Percentiles rank a stretch among this genome's conserved stretches.
phyloP scores from a whole-genome alignment of 805 yeast species.

The Wickerhamomyces xylosicus region DNA sequence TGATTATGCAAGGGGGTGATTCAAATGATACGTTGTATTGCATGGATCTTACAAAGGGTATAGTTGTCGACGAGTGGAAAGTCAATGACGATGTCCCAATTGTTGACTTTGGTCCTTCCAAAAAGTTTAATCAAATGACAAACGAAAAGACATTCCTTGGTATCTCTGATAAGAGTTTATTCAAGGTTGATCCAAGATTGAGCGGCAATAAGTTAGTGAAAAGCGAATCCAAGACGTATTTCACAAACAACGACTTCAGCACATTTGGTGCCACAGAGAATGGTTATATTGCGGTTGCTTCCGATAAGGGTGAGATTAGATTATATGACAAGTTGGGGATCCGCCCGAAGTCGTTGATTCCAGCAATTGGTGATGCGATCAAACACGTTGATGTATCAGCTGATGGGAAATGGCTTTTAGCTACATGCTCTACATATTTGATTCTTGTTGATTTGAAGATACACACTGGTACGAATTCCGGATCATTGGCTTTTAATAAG shows the following conservation, averaged over 20 bases:
- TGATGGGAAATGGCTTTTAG: conserved; percentile 75
- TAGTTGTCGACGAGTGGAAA: conserved; percentile 81
- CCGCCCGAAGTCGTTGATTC: conserved; percentile 68
- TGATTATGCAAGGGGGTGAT: conserved; percentile 53
- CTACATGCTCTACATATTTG: conserved; percentile 67
- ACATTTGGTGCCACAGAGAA: conserved; percentile 49
- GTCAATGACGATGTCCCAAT: conserved; percentile 38
- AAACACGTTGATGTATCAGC: conserved; percentile 60
- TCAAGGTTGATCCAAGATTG: conserved; percentile 75
- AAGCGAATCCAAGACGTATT: conserved; percentile 42
- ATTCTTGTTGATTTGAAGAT: conserved; percentile 59
- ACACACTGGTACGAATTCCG: conserved; percentile 49
- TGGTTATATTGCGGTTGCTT: conserved; percentile 72
- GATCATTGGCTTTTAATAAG: conserved; percentile 51
- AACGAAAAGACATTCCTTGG: conserved; percentile 70
- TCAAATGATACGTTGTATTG: conserved; percentile 41
- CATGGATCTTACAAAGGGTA: conserved; percentile 74
- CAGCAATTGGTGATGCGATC: conserved; percentile 74
- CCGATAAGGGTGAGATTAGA: conserved; percentile 65
- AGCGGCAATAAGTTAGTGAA: conserved; percentile 48
- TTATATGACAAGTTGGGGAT: conserved; percentile 65
- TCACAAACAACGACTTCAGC: conserved; percentile 24
- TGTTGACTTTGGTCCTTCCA: conserved; percentile 55
- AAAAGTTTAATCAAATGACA: conserved; percentile 65
- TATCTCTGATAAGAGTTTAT: conserved; percentile 51